Evolutionary conservation across 2,329 filamentous ascomycete species (phyloP).

Genomic region (Aureobasidium melanogenum): DNA sequence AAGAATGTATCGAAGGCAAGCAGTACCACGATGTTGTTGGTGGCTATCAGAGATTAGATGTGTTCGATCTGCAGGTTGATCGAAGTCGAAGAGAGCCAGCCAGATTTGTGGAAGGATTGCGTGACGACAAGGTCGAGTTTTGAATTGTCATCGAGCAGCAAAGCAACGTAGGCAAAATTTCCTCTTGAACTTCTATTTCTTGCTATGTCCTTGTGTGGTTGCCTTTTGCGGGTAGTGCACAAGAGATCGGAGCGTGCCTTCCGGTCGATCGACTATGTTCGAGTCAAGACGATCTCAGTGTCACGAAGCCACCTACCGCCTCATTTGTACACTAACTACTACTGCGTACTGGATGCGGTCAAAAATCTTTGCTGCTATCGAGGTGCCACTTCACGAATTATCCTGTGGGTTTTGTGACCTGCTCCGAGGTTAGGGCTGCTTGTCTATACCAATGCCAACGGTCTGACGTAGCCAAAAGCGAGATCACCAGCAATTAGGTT

Average conservation of each 20-base stretch:
- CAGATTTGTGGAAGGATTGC: slow-evolving; percentile 17
- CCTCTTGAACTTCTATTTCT: neutral
- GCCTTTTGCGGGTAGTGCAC: neutral
- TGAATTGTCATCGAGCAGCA: neutral
- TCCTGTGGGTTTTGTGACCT: neutral
- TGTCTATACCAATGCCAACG: neutral
- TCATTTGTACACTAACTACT: neutral
- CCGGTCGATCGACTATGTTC: neutral
- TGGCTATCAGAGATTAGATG: slow-evolving; percentile 46
- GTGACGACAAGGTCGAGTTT: neutral
- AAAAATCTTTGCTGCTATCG: neutral
- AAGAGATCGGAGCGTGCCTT: neutral
- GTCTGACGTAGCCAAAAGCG: neutral
- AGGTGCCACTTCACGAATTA: neutral
- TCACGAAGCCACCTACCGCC: neutral
- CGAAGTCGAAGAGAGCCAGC: slow-evolving; percentile 31
- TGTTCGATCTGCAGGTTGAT: slow-evolving; percentile 45
- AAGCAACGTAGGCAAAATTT: neutral
- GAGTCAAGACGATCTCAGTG: neutral
- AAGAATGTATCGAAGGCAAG: slow-evolving; percentile 45
- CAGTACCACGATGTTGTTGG: slow-evolving; percentile 50
- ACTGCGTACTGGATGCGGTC: neutral
- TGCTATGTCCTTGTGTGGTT: neutral
- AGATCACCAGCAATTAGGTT: neutral
- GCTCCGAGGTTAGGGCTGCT: neutral